Conservation (phyloP, 1,284 basidiomycete species). For the Tilletia horrida region DNA sequence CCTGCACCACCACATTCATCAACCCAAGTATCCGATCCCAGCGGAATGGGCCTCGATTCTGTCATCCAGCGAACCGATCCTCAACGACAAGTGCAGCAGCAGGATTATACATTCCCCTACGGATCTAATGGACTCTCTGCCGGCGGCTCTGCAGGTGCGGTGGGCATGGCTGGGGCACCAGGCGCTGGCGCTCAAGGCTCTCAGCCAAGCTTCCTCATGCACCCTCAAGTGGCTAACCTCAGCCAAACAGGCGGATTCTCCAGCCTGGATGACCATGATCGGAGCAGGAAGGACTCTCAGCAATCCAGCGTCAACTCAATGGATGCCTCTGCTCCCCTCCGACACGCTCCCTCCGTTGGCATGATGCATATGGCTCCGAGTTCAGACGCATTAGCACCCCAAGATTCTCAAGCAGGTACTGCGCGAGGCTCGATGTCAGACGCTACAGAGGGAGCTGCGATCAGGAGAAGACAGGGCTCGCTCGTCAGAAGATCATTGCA, state of each 20-base stretch:
- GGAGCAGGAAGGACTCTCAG: conserved; percentile 11
- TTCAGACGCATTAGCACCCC: neutral
- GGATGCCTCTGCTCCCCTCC: neutral
- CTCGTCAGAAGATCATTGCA: conserved; percentile 9
- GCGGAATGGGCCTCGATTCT: neutral
- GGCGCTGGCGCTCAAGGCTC: neutral
- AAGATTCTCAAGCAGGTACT: neutral
- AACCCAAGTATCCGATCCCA: neutral
- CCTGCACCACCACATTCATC: neutral
- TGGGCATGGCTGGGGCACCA: neutral
- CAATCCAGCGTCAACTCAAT: conserved; percentile 3
- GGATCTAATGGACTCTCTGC: neutral
- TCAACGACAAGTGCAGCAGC: too few species aligned
- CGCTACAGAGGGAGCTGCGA: neutral
- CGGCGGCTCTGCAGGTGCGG: neutral
- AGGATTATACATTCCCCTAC: neutral
- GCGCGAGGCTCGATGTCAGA: neutral
- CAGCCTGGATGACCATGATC: neutral
- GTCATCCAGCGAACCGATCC: conserved; percentile 13
- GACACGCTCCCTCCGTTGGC: neutral
- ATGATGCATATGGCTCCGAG: neutral
- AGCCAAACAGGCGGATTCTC: too few species aligned
- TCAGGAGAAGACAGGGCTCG: neutral
- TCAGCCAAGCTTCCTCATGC: too few species aligned
- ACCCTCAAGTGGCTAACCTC: too few species aligned